Percentiles rank a stretch among this genome's conserved stretches.
phyloP scores from a whole-genome alignment of 768 basidiomycete genomes.

The Lactarius sanguifluus region DNA sequence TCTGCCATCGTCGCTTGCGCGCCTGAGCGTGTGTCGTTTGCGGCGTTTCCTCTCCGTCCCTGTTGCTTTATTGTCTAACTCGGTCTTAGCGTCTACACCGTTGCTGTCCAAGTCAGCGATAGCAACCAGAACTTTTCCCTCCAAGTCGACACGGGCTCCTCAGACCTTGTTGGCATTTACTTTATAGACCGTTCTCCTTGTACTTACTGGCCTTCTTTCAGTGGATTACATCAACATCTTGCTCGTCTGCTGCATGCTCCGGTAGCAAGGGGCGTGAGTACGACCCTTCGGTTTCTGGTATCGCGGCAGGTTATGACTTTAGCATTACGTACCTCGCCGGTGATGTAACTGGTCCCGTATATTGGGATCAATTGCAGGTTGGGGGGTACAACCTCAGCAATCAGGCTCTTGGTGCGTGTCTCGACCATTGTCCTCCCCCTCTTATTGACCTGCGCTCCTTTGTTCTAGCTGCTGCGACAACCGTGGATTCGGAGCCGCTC shows the following conservation, averaged over 20 bases:
- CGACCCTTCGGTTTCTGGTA: constrained; percentile 49
- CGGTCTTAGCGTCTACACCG: constrained; percentile 57
- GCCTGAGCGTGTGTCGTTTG: not conserved
- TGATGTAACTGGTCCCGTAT: constrained; percentile 56
- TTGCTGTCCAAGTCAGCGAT: constrained; percentile 56
- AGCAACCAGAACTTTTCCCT: constrained; percentile 53
- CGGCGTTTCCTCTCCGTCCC: constrained; percentile 8
- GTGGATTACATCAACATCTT: constrained; percentile 76
- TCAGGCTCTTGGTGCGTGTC: constrained; percentile 65
- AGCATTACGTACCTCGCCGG: constrained; percentile 61
- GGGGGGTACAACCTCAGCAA: constrained; percentile 62
- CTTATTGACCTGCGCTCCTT: not conserved
- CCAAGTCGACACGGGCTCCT: constrained; percentile 81
- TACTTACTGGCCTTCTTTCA: constrained; percentile 33
- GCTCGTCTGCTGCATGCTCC: constrained; percentile 54
- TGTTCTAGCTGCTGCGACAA: constrained; percentile 54
- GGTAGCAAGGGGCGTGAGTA: constrained; percentile 51
- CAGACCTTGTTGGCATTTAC: constrained; percentile 58
- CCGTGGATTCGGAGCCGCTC: constrained; percentile 58
- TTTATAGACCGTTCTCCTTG: constrained; percentile 4
- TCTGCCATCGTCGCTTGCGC: not conserved
- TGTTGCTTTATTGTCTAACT: not conserved
- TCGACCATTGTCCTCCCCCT: not conserved
- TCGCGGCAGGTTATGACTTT: constrained; percentile 45
- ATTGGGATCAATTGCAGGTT: constrained; percentile 64